Base-by-base conservation (phyloP, 768 basidiomycete species). In the Mycena polygramma region DNA sequence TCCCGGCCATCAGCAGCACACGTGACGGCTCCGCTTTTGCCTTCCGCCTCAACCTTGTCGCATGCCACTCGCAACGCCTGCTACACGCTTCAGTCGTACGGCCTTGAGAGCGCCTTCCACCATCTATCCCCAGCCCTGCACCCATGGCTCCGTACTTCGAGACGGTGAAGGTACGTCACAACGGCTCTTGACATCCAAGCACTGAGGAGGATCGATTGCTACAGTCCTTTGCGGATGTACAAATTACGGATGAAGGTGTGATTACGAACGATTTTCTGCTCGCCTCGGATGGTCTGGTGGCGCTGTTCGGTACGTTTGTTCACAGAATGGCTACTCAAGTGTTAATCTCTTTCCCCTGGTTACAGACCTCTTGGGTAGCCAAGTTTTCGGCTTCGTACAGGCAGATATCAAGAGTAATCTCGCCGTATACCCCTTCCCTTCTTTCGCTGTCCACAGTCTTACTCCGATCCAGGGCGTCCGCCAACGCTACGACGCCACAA, bases 221-320 rank as follows among this genome's bases (percentile, higher is more conserved):
- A 46, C 53, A 98, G 96, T 96, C 94, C 13, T 98, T 94, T 80
- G 89, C 88, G 75, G 94, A 97, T 71, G 94, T 98, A 48, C 87
- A 90, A 19, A 84, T 94, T 73, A 89, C 89, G n/a, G 85, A 88
- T 52, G 82, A 85, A 6, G 96, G 97, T 17, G 90, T 99, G 59
- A 91, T 96, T 77, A 95, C 96, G 0, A 76, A 83, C 22, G 79
- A 86, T 14, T 99, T 99, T 84, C 84, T 96, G 54, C 92, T 94
- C 76, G 97, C 97, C 0, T 90, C 95, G 22, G 95, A 97, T 80
- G 96, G 94, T 20, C 86, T 99, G 35, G 84, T 92, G 19, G 83
- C 87, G 63, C 83, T 94, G 83, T 93, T 93, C 77, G 91, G 92
- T 91, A 71, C 67, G 87, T 67, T 57, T 10, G 7, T 39, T 11